phyloP scores from a whole-genome alignment of 352 stramenopile genomes.

The Halophytophthora batemanensis region DNA sequence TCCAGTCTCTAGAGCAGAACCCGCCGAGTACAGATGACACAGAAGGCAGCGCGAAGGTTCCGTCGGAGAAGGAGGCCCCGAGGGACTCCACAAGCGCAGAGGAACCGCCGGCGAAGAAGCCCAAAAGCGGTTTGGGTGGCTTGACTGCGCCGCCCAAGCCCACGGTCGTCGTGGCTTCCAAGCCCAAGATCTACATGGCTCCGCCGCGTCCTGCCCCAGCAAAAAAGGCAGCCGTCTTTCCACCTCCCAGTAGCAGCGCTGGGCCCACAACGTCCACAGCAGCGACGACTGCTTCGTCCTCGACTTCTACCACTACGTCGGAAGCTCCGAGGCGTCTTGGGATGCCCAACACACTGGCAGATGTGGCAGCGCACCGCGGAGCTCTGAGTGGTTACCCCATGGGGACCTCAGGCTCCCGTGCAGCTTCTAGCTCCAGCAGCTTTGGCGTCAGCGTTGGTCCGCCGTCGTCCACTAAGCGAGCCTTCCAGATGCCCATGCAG shows the following conservation, averaged over 20 bases:
- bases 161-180: slow-evolving; percentile 32
- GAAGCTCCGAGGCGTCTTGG: slow-evolving; percentile 8
- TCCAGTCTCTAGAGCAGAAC: slow-evolving; percentile 70
- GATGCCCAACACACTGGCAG: slow-evolving; percentile 46
- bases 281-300: not conserved
- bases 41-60: not conserved
- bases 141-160: slow-evolving; percentile 9
- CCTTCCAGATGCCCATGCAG: slow-evolving; percentile 20
- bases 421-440: slow-evolving; percentile 15
- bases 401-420: slow-evolving; percentile 48
- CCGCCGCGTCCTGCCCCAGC: slow-evolving; percentile 55
- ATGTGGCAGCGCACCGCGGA: slow-evolving; percentile 45
- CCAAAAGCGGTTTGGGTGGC: slow-evolving; percentile 6
- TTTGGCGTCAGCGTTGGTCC: not conserved
- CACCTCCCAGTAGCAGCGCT: not conserved
- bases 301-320: too few relatives aligned
- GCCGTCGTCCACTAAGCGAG: not conserved
- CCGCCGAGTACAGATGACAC: not conserved
- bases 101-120: slow-evolving; percentile 28
- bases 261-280: not conserved
- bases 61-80: slow-evolving; percentile 15
- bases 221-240: slow-evolving; percentile 16
- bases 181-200: slow-evolving; percentile 67
- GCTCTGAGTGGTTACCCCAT: slow-evolving; percentile 67
- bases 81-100: not conserved